Conservation (phyloP, 176 grass and related monocot genomes). For the Cymbopogon citratus region DNA sequence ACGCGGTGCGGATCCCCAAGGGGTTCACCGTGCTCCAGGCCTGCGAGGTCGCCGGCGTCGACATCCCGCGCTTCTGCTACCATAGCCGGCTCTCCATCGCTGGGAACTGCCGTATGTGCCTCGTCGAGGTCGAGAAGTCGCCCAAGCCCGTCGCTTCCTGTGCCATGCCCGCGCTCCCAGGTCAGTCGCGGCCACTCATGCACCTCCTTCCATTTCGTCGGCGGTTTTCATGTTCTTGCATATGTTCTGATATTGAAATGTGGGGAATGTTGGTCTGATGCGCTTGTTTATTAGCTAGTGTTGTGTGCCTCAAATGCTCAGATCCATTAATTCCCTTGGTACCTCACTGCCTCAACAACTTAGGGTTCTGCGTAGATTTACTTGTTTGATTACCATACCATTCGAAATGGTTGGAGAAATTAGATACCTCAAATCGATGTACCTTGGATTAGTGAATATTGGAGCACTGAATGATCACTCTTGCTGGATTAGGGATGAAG, state of each 20-base stretch:
- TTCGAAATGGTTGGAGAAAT: neutral
- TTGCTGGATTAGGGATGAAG: slow-evolving; percentile 84
- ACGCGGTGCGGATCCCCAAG: slow-evolving; percentile 93
- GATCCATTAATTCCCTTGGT: slow-evolving; percentile 4
- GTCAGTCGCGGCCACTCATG: too few species aligned
- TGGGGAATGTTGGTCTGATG: neutral
- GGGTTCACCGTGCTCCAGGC: slow-evolving; percentile 95
- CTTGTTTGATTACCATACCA: neutral
- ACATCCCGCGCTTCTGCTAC: slow-evolving; percentile 97
- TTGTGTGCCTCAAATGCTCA: neutral
- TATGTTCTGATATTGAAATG: neutral
- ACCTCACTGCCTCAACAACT: neutral
- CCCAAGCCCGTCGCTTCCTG: slow-evolving; percentile 99
- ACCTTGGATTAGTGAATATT: neutral
- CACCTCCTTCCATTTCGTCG: neutral
- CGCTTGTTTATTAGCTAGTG: neutral
- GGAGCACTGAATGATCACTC: neutral
- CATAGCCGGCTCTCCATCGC: slow-evolving; percentile 87
- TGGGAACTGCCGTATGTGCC: slow-evolving; percentile 98
- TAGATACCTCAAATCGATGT: neutral
- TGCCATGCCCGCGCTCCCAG: slow-evolving; percentile 94
- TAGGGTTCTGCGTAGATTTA: neutral
- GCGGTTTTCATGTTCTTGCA: neutral
- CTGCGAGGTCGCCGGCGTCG: slow-evolving; percentile 93
- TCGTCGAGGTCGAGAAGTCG: slow-evolving; percentile 99